Base-by-base conservation (phyloP, 164 flowering plant genomes). In the Protea cynaroides region DNA sequence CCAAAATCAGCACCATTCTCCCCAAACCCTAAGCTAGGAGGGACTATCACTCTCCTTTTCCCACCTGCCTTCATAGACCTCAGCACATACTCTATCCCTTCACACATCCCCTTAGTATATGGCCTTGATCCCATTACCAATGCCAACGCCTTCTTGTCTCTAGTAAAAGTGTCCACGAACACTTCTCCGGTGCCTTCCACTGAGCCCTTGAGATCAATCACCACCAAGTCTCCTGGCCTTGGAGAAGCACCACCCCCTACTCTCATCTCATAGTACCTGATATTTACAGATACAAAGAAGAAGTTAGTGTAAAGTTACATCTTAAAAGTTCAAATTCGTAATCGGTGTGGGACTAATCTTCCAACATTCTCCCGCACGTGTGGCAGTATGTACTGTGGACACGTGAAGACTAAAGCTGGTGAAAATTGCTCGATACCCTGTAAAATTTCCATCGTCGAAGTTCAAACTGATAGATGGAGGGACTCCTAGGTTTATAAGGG, bases 71-170 rank as follows among this genome's bases (percentile, higher is more conserved):
- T 88, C 92, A 90, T 90, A 3, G 87, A 69, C 70, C 77, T 85
- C 76, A 90, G 56, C 6, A 76, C 89, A 66, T 76, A 76, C 56
- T 92, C 96, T 61, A 88, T 74, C 8, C 98, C 98, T 80, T 92
- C 96, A 78, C 96, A 86, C 82, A 90, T 76, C 25, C 98, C 98
- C 68, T 69, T 92, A 6, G 84, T 82, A 49, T 90, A 92, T 15
- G 98, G 96, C 74, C 95, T 85, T 51, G 96, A 90, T 11, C 91
- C 96, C 85, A 90, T 74, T 8, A 92, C 86, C 34, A 90, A 69
- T 2, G 96, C 95, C 76, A 86, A 60, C 17, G 91, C 82, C 75
- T 75, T 92, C 74, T 75, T 81, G 6, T 79, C 76, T 9, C 76
- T 71, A 1, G 65, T 84, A 72, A 84, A 90, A 54, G 96, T 86